Evolutionary conservation across 805 yeast genomes (phyloP).

Genomic region (Saccharomycopsis schoenii): DNA sequence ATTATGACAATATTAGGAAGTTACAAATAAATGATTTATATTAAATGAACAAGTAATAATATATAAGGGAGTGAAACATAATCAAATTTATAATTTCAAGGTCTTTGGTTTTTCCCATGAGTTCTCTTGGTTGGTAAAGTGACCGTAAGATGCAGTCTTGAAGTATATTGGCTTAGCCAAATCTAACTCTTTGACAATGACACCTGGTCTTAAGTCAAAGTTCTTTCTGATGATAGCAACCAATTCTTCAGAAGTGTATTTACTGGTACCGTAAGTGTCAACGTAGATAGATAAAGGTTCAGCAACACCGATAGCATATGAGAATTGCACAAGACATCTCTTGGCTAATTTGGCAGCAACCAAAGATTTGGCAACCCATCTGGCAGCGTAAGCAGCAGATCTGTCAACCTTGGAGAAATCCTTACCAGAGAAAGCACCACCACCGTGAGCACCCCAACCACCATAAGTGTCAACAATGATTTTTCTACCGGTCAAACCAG

Average conservation of each 20-base stretch:
- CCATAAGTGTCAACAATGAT: slow-evolving; percentile 99
- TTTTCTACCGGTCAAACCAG: slow-evolving; percentile 99
- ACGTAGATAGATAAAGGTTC: slow-evolving; percentile 97
- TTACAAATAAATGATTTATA: neutral
- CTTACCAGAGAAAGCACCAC: slow-evolving; percentile 99
- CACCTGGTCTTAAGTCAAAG: slow-evolving; percentile 99
- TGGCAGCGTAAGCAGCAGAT: slow-evolving; percentile 99
- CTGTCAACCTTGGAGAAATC: slow-evolving; percentile 99
- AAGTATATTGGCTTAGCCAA: slow-evolving; percentile 98
- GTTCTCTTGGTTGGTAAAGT: slow-evolving; percentile 97
- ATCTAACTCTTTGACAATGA: slow-evolving; percentile 89
- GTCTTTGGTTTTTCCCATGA: slow-evolving; percentile 97
- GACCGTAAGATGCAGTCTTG: slow-evolving; percentile 99
- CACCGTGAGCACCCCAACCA: slow-evolving; percentile 99
- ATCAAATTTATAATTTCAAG: slow-evolving; percentile 30
- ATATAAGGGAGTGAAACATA: neutral
- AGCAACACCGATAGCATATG: slow-evolving; percentile 99
- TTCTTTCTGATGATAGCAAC: slow-evolving; percentile 86
- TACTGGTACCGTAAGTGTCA: slow-evolving; percentile 96
- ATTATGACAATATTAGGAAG: neutral
- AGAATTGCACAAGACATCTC: slow-evolving; percentile 96
- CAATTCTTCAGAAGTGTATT: slow-evolving; percentile 78
- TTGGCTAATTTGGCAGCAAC: slow-evolving; percentile 91
- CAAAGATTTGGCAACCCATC: slow-evolving; percentile 99
- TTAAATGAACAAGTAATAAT: slow-evolving; percentile 2